These are phyloP conservation scores for Macrolepiota dolichaula DNA, from an alignment of 768 basidiomycete genomes.

Conservation along the genomic window DNA sequence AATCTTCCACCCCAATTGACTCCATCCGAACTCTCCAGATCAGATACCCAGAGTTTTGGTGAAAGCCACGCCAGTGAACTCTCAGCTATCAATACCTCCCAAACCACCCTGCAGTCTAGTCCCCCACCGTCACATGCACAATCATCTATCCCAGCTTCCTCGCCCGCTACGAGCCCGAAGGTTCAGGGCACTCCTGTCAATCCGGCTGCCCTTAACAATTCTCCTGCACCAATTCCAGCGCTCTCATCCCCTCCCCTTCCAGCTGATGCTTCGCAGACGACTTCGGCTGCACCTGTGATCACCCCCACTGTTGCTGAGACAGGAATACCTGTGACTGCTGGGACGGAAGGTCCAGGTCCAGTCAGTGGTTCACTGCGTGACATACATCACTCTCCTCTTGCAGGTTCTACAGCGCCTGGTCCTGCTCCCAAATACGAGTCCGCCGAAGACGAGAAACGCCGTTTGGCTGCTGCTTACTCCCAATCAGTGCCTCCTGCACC, in stretches of 20 bases:
- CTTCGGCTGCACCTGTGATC: slow-evolving; percentile 2
- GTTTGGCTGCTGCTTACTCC: slow-evolving; percentile 41
- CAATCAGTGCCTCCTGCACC: slow-evolving; percentile 28
- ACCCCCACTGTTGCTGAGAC: slow-evolving; percentile 74
- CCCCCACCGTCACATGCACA: slow-evolving; percentile 18
- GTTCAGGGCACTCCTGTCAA: slow-evolving; percentile 28
- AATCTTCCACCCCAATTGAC: slow-evolving; percentile 43
- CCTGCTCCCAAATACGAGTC: slow-evolving; percentile 36
- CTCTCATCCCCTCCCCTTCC: slow-evolving; percentile 13
- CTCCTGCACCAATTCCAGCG: slow-evolving; percentile 35
- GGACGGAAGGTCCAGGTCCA: slow-evolving; percentile 59
- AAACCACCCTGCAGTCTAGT: slow-evolving; percentile 18
- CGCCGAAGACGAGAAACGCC: slow-evolving; percentile 65
- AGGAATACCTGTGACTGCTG: slow-evolving; percentile 64
- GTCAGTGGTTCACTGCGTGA: slow-evolving; percentile 61
- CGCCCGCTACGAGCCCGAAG: neutral
- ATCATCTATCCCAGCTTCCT: slow-evolving; percentile 9
- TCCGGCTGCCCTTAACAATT: slow-evolving; percentile 31
- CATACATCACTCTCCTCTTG: slow-evolving; percentile 34
- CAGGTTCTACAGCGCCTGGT: slow-evolving; percentile 28
- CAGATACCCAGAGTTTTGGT: slow-evolving; percentile 80
- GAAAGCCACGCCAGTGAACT: slow-evolving; percentile 80
- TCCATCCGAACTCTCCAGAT: slow-evolving; percentile 57
- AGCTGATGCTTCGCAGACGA: neutral
- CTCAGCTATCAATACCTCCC: slow-evolving; percentile 43